Evolutionary conservation across 2,329 filamentous ascomycete species (phyloP).

Genomic region (Atkinsonella hypoxylon): DNA sequence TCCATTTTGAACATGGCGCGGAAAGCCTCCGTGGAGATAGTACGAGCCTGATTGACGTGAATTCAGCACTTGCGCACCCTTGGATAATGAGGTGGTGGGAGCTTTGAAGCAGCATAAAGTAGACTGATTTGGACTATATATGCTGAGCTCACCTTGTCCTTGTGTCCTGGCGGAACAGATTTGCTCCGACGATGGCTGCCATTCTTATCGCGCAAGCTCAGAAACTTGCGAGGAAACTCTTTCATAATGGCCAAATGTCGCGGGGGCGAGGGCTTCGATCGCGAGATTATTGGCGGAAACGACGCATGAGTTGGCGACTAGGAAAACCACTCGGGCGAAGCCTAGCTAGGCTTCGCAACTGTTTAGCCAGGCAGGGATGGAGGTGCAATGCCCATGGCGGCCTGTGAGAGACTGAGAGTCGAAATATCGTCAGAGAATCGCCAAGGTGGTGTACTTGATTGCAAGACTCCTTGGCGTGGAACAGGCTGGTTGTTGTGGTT

Average conservation of each 20-base stretch:
- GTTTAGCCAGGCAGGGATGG: constrained; percentile 20
- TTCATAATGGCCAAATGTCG: constrained; percentile 29
- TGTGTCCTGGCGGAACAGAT: constrained; percentile 37
- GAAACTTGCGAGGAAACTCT: constrained; percentile 50
- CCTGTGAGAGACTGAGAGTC: neutral
- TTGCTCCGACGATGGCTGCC: constrained; percentile 40
- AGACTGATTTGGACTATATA: neutral
- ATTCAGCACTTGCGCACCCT: neutral
- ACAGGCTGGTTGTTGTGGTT: neutral
- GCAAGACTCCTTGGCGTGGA: neutral
- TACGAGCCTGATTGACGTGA: constrained; percentile 29
- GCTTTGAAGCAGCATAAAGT: neutral
- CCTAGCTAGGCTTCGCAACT: constrained; percentile 15
- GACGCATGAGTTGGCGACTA: neutral
- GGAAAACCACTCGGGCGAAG: constrained; percentile 4
- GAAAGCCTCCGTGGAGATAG: constrained; percentile 44
- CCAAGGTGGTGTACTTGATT: neutral
- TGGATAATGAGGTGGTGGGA: neutral
- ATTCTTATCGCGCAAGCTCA: constrained; percentile 58
- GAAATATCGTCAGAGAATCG: constrained; percentile 1
- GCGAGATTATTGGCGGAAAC: neutral
- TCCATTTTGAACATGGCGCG: constrained; percentile 54
- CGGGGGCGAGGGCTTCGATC: neutral
- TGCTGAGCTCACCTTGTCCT: constrained; percentile 32
- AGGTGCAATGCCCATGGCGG: constrained; percentile 19